These are phyloP conservation scores for Lentinula novae-zelandiae DNA, from an alignment of 1,284 basidiomycete genomes.

Conservation along the genomic window DNA sequence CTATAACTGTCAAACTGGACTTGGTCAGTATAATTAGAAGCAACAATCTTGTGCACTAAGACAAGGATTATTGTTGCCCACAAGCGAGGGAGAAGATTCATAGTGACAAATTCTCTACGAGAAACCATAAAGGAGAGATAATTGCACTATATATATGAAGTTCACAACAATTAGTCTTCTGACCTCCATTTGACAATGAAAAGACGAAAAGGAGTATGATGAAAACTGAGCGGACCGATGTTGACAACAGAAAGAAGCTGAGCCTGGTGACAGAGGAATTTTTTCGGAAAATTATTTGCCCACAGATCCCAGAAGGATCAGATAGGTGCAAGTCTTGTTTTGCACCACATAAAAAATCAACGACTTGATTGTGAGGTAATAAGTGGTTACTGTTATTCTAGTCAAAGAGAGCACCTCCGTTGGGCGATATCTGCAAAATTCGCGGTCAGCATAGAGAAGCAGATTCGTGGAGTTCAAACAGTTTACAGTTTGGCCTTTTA, in stretches of 20 bases:
- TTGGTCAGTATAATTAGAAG: constrained; percentile 25
- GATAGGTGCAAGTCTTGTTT: no score
- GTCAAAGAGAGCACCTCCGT: not conserved
- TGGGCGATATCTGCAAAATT: not conserved
- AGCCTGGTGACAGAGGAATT: not conserved
- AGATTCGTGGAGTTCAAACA: not conserved
- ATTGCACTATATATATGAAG: no score
- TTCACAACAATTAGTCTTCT: no score
- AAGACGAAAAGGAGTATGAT: no score
- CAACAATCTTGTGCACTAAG: not conserved
- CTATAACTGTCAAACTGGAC: constrained; percentile 61
- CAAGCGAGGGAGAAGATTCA: not conserved
- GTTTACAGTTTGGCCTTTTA: constrained; percentile 5
- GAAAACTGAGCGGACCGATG: no score
- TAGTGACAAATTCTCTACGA: not conserved
- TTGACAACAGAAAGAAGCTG: no score
- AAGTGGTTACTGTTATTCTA: not conserved
- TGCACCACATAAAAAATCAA: no score
- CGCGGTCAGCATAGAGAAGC: not conserved
- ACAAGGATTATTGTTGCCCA: not conserved
- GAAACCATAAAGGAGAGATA: no score
- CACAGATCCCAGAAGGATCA: no score
- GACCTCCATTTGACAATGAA: no score
- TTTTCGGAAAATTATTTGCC: not conserved
- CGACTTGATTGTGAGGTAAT: not conserved